phyloP scores from a whole-genome alignment of 2,329 filamentous ascomycete genomes.

The Arthrinium phaeospermum region DNA sequence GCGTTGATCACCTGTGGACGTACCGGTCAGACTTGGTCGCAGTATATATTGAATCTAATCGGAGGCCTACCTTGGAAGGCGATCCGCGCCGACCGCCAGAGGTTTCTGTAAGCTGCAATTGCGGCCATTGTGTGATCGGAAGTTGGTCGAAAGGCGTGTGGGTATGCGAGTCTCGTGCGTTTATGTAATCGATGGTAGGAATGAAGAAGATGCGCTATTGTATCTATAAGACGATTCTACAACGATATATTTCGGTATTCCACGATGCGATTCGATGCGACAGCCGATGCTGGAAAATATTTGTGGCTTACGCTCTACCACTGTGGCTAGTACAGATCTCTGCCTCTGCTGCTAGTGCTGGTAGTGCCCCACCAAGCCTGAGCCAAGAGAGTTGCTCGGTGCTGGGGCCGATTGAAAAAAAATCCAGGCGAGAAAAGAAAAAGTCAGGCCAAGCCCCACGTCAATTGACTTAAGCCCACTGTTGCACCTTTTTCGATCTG shows the following conservation, averaged over 20 bases:
- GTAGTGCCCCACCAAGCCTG: not conserved
- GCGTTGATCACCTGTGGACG: conserved; percentile 68
- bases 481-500: conserved; percentile 14
- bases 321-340: not conserved
- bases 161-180: not conserved
- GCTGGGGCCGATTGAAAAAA: conserved; percentile 3
- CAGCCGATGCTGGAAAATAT: not conserved
- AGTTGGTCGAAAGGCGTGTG: not conserved
- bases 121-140: conserved; percentile 56
- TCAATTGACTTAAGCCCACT: conserved; percentile 7
- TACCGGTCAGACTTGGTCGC: conserved; percentile 15
- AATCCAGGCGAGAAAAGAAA: not conserved
- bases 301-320: not conserved
- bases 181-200: too few relatives aligned
- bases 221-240: not conserved
- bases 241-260: not conserved
- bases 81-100: conserved; percentile 80
- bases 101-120: conserved; percentile 71
- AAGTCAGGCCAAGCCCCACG: conserved; percentile 6
- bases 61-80: conserved; percentile 79
- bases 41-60: not conserved
- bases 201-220: too few relatives aligned
- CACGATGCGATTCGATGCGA: conserved; percentile 5
- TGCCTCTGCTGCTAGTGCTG: not conserved
- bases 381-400: not conserved